These are phyloP conservation scores for Hemisphaericaspora subhashii DNA, from an alignment of 1,139 yeast genomes.

Conservation along the genomic window DNA sequence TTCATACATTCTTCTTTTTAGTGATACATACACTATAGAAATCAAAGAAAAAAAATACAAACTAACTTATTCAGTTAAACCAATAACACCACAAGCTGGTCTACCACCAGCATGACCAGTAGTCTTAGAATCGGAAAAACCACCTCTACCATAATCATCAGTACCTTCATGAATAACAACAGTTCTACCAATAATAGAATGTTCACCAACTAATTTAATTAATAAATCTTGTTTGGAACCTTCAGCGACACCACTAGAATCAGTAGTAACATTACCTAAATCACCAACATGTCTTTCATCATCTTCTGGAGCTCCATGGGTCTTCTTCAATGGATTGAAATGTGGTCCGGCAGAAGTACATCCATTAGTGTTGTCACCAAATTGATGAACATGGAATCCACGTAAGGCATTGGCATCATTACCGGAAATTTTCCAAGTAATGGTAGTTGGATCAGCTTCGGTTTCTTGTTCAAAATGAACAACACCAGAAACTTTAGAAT, in stretches of 20 bases:
- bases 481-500: conserved; percentile 80
- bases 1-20: too few species aligned
- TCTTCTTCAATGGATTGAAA: conserved; percentile 89
- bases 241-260: conserved; percentile 83
- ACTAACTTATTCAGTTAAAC: conserved; percentile 49
- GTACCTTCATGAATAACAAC: conserved; percentile 93
- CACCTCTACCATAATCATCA: conserved; percentile 97
- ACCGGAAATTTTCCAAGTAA: conserved; percentile 85
- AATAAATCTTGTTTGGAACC: conserved; percentile 79
- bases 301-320: conserved; percentile 94
- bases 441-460: conserved; percentile 79
- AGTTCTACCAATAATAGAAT: conserved; percentile 91
- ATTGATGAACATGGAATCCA: conserved; percentile 97
- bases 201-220: conserved; percentile 78
- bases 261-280: conserved; percentile 90
- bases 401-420: conserved; percentile 84
- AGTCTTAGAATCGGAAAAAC: conserved; percentile 87
- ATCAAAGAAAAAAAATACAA: too few species aligned
- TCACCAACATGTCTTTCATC: conserved; percentile 95
- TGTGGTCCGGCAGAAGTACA: conserved; percentile 99
- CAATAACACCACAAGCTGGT: conserved; percentile 99
- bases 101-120: conserved; percentile 99
- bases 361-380: conserved; percentile 98
- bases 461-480: conserved; percentile 82
- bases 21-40: too few species aligned